Percentiles rank a stretch among this genome's conserved stretches.
phyloP scores from a whole-genome alignment of 305 asterid species.

The Withania somnifera region DNA sequence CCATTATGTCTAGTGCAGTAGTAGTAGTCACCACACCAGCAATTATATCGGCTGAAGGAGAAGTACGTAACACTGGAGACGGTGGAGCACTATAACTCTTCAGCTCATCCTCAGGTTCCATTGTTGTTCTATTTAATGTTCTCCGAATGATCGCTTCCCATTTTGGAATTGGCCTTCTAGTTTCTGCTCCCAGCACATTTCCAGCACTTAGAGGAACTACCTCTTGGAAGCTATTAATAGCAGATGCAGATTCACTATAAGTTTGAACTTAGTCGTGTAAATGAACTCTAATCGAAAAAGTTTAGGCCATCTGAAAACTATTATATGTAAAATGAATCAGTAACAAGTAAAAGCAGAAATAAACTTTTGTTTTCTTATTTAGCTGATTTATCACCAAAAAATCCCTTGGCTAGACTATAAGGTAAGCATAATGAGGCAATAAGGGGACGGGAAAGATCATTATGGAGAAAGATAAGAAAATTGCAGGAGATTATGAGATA shows the following conservation, averaged over 20 bases:
- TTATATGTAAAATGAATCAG: background rate
- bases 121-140: constrained; percentile 43
- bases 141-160: constrained; percentile 81
- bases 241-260: background rate
- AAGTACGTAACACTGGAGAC: constrained; percentile 67
- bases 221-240: constrained; percentile 62
- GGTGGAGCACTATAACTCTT: constrained; percentile 93
- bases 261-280: background rate
- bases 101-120: constrained; percentile 30
- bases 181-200: constrained; percentile 86
- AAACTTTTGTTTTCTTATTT: background rate
- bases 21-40: constrained; percentile 42
- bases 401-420: background rate
- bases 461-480: background rate
- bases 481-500: background rate
- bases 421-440: background rate
- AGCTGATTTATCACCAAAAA: background rate
- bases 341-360: background rate
- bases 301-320: background rate
- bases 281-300: background rate
- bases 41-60: constrained; percentile 60
- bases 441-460: background rate
- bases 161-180: constrained; percentile 55
- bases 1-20: constrained; percentile 29
- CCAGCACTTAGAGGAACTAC: constrained; percentile 92